Conservation (phyloP, 2,329 filamentous ascomycete genomes). For the Phialophora chinensis region DNA sequence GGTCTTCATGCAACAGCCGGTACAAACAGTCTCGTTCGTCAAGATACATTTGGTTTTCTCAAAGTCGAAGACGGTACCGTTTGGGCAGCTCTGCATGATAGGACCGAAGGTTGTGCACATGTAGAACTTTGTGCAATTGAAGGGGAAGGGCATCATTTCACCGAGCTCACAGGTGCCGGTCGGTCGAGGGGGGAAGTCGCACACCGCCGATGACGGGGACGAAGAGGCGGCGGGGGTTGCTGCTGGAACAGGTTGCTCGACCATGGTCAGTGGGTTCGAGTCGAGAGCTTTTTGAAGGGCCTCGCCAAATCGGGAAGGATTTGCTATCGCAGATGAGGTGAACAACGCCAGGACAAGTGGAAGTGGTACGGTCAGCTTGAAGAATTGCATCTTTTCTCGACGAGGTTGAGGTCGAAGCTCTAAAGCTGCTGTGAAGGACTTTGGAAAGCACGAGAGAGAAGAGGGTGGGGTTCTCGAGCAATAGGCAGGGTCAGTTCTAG, state of each 20-base stretch:
- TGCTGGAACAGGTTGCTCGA: constrained; percentile 10
- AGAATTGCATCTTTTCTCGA: constrained; percentile 14
- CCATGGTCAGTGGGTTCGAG: constrained; percentile 13
- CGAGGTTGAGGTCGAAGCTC: constrained; percentile 12
- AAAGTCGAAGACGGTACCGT: constrained; percentile 17
- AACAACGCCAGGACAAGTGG: not conserved
- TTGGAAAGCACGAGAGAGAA: constrained; percentile 13
- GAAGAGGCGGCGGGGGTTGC: constrained; percentile 11
- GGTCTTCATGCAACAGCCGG: constrained; percentile 13
- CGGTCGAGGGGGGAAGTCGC: constrained; percentile 15
- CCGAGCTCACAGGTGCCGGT: constrained; percentile 14
- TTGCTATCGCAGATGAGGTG: constrained; percentile 1
- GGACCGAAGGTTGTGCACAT: constrained; percentile 17
- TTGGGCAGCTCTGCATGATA: constrained; percentile 16
- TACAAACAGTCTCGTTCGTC: constrained; percentile 14
- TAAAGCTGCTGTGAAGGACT: constrained; percentile 11
- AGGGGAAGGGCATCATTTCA: constrained; percentile 15
- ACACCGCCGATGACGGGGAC: constrained; percentile 6
- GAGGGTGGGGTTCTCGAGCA: constrained; percentile 7
- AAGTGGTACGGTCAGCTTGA: constrained; percentile 6
- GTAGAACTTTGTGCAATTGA: constrained; percentile 18
- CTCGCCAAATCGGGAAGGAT: constrained; percentile 13
- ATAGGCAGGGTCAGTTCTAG: constrained; percentile 6
- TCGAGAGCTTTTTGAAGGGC: constrained; percentile 14
- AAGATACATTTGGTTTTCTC: constrained; percentile 12